Base-by-base conservation (phyloP, 2,329 filamentous ascomycete species). In the Akanthomyces dipterigenus region DNA sequence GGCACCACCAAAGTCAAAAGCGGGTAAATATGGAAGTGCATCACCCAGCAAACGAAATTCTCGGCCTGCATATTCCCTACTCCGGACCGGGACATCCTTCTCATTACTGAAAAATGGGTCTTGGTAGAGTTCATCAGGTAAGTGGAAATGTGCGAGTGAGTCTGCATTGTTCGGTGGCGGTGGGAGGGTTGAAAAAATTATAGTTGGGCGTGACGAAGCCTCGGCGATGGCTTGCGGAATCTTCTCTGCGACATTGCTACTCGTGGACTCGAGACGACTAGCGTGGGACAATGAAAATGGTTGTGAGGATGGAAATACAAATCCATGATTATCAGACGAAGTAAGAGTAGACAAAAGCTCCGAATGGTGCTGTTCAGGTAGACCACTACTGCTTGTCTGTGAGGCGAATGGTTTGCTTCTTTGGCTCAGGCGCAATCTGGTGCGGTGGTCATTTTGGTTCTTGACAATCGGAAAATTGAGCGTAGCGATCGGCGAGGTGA, bases 91-190 rank as follows among this genome's bases (percentile, higher is more conserved):
- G 0, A 97, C 89, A 73, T 98, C 95, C 55, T 80, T 81, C 64
- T 96, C 91, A 31, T 90, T 81, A 67, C 92, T 90, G 70, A 96
- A 98, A 69, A 88, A 93, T 0, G 93, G 88, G 70, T 92, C 87
- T 72, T 92, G 90, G 65, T 96, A 96, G 54, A 97, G 82, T 16
- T 89, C 82, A 62, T 87, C 80, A 0, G 89, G 88, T 9, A 86
- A 46, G 16, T 63, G 43, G 36, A 69, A 49, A 1, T 70, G 69
- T 9, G 65, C 65, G 55, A 73, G 59, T 1, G 68, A 65, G 5
- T 63, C 38, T 11, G 60, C 50, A 16, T 73, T 65, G 11, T 45
- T 49, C 9, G 65, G 65, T 11, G 71, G 69, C 0, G 75, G 73
- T 20, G 70, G 69, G 0, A 66, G 65, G 3, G 60, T 51, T 11